Conservation (phyloP, 192 early-diverging fungal genomes). For the Lunasporangiospora selenospora region DNA sequence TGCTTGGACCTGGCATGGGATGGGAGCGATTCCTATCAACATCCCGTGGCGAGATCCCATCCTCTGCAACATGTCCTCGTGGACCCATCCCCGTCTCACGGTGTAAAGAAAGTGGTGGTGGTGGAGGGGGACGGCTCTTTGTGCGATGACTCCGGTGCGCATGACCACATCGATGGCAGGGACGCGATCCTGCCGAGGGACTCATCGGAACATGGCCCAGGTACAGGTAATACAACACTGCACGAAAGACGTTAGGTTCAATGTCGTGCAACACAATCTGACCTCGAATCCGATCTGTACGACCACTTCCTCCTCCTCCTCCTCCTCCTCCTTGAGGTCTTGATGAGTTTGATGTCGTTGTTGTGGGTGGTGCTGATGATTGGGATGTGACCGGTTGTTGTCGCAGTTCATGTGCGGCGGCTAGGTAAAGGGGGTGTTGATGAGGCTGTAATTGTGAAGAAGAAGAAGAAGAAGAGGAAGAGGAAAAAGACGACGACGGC, state of each 20-base stretch:
- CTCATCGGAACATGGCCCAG: conserved; percentile 29
- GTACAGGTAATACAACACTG: conserved; percentile 40
- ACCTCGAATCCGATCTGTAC: not conserved
- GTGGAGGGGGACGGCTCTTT: not conserved
- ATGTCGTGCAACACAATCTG: conserved; percentile 8
- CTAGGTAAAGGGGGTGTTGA: not conserved
- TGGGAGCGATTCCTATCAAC: no score
- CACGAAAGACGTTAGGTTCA: conserved; percentile 14
- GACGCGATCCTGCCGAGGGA: not conserved
- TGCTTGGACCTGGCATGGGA: no score
- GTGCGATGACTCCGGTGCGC: not conserved
- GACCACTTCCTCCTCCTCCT: no score
- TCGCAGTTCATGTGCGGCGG: not conserved
- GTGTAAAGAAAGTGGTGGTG: no score
- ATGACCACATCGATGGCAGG: not conserved
- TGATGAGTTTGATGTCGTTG: not conserved
- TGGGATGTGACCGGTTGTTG: no score
- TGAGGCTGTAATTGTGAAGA: not conserved
- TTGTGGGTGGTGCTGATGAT: conserved; percentile 10
- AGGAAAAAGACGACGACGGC: no score
- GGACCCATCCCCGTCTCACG: no score
- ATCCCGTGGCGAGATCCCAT: no score
- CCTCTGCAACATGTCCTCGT: no score
- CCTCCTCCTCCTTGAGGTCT: not conserved
- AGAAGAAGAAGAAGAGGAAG: no score